These are phyloP conservation scores for Rhodotorula diobovata DNA, from an alignment of 768 basidiomycete species.

Conservation along the genomic window DNA sequence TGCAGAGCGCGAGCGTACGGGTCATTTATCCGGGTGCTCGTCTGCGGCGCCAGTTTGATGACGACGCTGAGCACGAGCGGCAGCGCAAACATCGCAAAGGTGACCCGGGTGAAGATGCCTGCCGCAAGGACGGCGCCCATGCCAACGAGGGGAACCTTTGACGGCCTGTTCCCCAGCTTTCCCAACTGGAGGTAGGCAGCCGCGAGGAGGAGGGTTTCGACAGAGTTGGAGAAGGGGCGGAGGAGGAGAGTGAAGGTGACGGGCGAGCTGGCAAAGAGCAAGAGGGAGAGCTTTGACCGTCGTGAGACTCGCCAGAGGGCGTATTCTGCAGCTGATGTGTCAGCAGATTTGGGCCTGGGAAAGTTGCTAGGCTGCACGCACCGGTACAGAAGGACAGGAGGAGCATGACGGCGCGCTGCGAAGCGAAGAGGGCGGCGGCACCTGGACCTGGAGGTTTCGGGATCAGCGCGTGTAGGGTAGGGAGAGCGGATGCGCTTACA, in stretches of 20 bases:
- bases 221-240: conserved; percentile 40
- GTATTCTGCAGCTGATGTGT: background rate
- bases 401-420: conserved; percentile 17
- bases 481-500: background rate
- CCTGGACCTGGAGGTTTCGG: conserved; percentile 4
- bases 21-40: too few relatives aligned
- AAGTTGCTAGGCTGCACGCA: background rate
- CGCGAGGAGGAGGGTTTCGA: conserved; percentile 33
- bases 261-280: conserved; percentile 30
- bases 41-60: background rate
- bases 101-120: conserved; percentile 35
- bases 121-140: conserved; percentile 14
- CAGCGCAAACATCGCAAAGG: conserved; percentile 30
- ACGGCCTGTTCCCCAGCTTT: too few relatives aligned
- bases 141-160: background rate
- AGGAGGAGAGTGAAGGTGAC: conserved; percentile 34
- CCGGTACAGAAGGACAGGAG: conserved; percentile 23
- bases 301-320: background rate
- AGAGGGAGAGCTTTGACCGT: background rate
- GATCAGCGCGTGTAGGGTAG: background rate
- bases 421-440: conserved; percentile 4
- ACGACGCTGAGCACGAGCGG: background rate
- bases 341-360: background rate
- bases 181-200: background rate
- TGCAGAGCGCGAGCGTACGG: too few relatives aligned